Percentiles rank a stretch among this genome's conserved stretches.
These are phyloP conservation scores for Aspergillus candidus DNA, from an alignment of 2,329 filamentous ascomycete species.

Conservation along the genomic window DNA sequence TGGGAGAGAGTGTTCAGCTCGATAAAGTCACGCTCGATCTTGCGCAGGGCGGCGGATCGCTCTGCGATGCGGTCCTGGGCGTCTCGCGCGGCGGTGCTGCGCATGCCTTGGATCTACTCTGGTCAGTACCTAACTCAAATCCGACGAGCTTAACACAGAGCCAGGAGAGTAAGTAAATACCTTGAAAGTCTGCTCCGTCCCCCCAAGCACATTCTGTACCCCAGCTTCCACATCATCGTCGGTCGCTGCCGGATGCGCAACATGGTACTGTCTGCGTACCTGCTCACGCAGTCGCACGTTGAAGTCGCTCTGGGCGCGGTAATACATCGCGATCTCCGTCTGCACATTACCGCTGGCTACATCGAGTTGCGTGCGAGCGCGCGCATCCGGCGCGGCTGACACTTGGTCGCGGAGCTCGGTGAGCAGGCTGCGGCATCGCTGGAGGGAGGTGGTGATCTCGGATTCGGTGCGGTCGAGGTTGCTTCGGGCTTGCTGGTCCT, in stretches of 20 bases:
- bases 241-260: slow-evolving; percentile 6
- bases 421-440: too few relatives aligned
- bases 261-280: slow-evolving; percentile 9
- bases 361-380: slow-evolving; percentile 3
- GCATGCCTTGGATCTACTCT: slow-evolving; percentile 7
- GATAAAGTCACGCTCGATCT: slow-evolving; percentile 8
- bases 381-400: slow-evolving; percentile 2
- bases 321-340: not conserved
- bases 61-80: slow-evolving; percentile 8
- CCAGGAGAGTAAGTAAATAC: too few relatives aligned
- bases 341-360: slow-evolving; percentile 3
- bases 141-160: too few relatives aligned
- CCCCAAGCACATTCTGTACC: slow-evolving; percentile 6
- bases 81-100: slow-evolving; percentile 6
- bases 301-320: too few relatives aligned
- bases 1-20: slow-evolving; percentile 6
- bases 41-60: slow-evolving; percentile 11
- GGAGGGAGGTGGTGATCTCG: not conserved
- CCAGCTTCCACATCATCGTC: slow-evolving; percentile 4
- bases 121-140: too few relatives aligned
- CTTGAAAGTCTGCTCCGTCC: too few relatives aligned
- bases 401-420: not conserved
- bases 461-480: slow-evolving; percentile 2
- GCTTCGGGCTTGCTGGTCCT: slow-evolving; percentile 5
- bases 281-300: slow-evolving; percentile 3